Conservation (phyloP, 148 eudicot genomes). For the Mesembryanthemum crystallinum region DNA sequence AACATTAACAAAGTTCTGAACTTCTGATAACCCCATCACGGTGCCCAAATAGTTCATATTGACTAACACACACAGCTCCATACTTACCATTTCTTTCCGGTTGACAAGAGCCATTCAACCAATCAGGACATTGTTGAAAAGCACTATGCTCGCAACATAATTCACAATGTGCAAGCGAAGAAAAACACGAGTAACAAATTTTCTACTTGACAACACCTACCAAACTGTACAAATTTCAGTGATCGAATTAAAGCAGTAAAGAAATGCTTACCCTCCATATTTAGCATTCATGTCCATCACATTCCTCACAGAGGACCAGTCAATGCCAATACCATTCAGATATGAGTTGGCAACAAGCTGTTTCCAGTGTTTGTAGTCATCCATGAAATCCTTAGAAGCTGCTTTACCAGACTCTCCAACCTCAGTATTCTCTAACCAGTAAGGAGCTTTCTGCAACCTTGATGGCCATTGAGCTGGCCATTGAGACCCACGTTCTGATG, state of each 20-base stretch:
- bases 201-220: neutral
- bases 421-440: constrained; percentile 58
- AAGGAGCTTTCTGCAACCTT: constrained; percentile 54
- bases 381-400: constrained; percentile 58
- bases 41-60: neutral
- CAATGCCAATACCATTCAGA: constrained; percentile 60
- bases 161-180: neutral
- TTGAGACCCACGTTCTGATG: constrained; percentile 54
- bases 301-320: constrained; percentile 66
- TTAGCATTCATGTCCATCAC: constrained; percentile 81
- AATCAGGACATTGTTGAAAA: neutral
- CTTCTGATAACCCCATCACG: neutral
- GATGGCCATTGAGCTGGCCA: constrained; percentile 69
- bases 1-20: neutral
- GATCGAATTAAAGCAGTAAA: neutral
- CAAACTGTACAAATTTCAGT: neutral
- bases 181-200: neutral
- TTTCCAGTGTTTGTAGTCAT: constrained; percentile 67
- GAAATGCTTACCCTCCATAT: constrained; percentile 65
- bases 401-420: constrained; percentile 65
- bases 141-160: neutral
- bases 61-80: neutral
- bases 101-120: neutral
- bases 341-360: constrained; percentile 49
- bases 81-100: no score